Percentiles rank a stretch among this genome's conserved stretches.
These are phyloP conservation scores for Rhodomyrtus psidioides DNA, from an alignment of 441 rosid species.

Conservation along the genomic window DNA sequence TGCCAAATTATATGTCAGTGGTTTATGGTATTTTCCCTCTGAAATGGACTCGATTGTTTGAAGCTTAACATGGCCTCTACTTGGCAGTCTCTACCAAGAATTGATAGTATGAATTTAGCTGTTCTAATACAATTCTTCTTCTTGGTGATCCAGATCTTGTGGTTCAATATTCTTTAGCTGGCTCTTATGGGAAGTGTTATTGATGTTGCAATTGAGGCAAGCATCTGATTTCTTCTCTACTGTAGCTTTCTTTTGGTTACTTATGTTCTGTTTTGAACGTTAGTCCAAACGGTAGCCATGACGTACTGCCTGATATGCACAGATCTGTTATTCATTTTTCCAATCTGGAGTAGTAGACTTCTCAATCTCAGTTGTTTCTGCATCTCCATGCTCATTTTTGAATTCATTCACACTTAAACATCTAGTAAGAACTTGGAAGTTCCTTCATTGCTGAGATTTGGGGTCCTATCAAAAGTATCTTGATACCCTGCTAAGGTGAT, in stretches of 20 bases:
- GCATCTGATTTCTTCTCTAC: background rate
- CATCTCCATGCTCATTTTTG: background rate
- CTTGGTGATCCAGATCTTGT: slow-evolving; percentile 12
- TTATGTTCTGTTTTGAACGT: background rate
- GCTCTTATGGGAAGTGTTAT: slow-evolving; percentile 33
- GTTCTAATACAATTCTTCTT: background rate
- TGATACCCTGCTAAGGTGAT: background rate
- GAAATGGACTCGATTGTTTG: background rate
- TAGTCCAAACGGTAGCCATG: background rate
- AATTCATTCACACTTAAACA: background rate
- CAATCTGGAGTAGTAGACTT: background rate
- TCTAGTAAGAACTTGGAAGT: background rate
- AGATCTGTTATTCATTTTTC: background rate
- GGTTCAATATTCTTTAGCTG: background rate
- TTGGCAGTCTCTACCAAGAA: background rate
- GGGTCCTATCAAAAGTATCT: background rate
- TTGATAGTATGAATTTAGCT: background rate
- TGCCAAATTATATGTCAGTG: background rate
- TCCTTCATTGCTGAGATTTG: background rate
- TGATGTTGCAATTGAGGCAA: slow-evolving; percentile 36
- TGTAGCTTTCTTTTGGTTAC: background rate
- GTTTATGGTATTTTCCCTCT: background rate
- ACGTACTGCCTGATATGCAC: background rate
- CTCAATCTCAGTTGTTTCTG: background rate
- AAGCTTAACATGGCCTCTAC: background rate